Evolutionary conservation across 2,329 filamentous ascomycete species (phyloP), one percentile per base, ranked within the genome.

Genomic region (Rhinocladiella mackenziei): DNA sequence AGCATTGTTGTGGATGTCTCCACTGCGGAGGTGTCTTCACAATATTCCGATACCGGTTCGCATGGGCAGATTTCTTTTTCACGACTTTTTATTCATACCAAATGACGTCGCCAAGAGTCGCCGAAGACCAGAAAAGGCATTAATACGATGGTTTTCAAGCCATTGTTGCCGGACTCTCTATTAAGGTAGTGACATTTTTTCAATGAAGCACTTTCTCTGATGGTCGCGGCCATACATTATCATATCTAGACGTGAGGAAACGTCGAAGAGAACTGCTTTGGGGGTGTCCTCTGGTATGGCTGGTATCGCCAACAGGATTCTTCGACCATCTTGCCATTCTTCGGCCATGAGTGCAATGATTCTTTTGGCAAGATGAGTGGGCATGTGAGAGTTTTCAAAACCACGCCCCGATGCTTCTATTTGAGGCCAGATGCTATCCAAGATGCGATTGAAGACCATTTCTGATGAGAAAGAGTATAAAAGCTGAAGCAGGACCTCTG

Each of bases 381-480:
- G 56, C 17, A 51, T 53, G 37, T 58, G 56, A 10, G 56, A 58
- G 36, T 58, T 53, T 31, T 58, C 56, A 31, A 45, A 58, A 4
- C 56, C 56, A 23, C 51, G 42, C 9, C 45, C 50, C 2, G 31
- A 33, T 2, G 9, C 20, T 26, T 58, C 56, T 1, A 58, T 22
- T 2, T 23, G 40, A 23, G 55, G 56, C 54, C 54, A 58, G n/a
- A 50, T 5, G 5, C 47, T 14, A 28, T 54, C 53, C n/a, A 50
- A n/a, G 17, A 47, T 44, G 15, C 43, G 23, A 15, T 39, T 19
- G 29, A 48, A 39, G 25, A 34, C 29, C 11, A 13, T 7, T 10
- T 8, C 9, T 3, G 43, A 45, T 5, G 26, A 37, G 5, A 14
- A 40, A 5, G 43, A 10, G 10, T 23, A 29, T 4, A 7, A 8